Evolutionary conservation across 225 moss, liverwort and hornwort species (phyloP).

Genomic region (Anthoceros angustus): DNA sequence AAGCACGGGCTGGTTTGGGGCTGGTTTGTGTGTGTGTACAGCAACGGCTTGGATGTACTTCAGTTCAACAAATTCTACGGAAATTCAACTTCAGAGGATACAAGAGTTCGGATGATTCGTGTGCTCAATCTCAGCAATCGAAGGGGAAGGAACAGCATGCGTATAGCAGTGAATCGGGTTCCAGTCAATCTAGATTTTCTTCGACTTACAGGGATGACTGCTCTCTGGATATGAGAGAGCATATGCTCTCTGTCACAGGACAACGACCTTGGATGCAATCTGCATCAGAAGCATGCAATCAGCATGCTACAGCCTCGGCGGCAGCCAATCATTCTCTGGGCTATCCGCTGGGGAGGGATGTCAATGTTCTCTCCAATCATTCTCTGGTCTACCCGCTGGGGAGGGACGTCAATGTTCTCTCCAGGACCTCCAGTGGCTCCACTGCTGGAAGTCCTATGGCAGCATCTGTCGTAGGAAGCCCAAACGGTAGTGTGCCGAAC

Average conservation of each 20-base stretch:
- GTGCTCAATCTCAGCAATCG: background rate
- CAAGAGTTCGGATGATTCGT: conserved; percentile 27
- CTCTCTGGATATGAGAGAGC: background rate
- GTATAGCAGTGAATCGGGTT: background rate
- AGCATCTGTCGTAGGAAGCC: conserved; percentile 49
- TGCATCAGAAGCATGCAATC: no score
- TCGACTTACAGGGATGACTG: conserved; percentile 19
- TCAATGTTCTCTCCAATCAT: conserved; percentile 2
- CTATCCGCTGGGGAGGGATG: background rate
- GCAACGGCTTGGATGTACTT: conserved; percentile 63
- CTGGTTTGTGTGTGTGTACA: background rate
- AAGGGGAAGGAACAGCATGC: background rate
- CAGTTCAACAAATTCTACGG: conserved; percentile 64
- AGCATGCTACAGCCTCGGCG: background rate
- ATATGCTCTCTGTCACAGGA: background rate
- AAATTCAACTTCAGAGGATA: conserved; percentile 51
- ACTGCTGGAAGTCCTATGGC: conserved; percentile 44
- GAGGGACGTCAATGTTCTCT: conserved; percentile 17
- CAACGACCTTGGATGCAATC: background rate
- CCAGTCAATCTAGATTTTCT: conserved; percentile 2
- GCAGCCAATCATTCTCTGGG: background rate
- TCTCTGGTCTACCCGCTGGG: background rate
- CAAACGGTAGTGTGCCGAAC: conserved; percentile 30
- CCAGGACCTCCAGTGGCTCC: conserved; percentile 79
- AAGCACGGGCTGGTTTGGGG: background rate